phyloP scores from a whole-genome alignment of 352 stramenopile species.

The Phytophthora capsici region DNA sequence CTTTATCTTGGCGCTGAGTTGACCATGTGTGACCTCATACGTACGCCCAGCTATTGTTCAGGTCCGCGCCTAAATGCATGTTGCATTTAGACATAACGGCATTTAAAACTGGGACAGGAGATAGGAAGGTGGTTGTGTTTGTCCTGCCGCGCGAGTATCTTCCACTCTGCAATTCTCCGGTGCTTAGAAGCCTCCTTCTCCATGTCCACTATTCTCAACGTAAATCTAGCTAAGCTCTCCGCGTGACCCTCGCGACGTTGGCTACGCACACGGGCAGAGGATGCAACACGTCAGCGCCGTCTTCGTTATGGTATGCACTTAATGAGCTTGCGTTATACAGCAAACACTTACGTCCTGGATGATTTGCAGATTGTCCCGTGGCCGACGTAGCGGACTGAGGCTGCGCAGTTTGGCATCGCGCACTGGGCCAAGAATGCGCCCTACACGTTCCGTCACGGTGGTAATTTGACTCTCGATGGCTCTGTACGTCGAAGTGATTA shows the following conservation, averaged over 20 bases:
- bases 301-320: constrained; percentile 39
- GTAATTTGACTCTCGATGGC: constrained; percentile 96
- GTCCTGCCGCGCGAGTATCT: constrained; percentile 4
- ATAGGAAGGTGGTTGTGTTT: constrained; percentile 11
- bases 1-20: constrained; percentile 16
- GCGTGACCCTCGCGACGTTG: constrained; percentile 74
- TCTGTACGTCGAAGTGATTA: constrained; percentile 95
- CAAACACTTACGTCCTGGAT: too few species aligned
- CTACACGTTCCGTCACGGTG: constrained; percentile 94
- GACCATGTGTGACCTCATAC: too few species aligned
- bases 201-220: constrained; percentile 38
- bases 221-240: constrained; percentile 48
- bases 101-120: neutral
- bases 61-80: neutral
- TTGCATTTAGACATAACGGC: too few species aligned
- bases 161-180: constrained; percentile 22
- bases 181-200: neutral
- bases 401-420: constrained; percentile 51
- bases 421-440: constrained; percentile 69
- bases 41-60: neutral
- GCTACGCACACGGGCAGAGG: constrained; percentile 62
- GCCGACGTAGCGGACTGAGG: constrained; percentile 28
- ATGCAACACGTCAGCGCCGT: constrained; percentile 50
- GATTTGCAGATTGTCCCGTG: constrained; percentile 42
- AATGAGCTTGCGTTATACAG: too few species aligned